These are phyloP conservation scores for Ustilago xerochloae DNA, from an alignment of 1,284 basidiomycete species.

Conservation along the genomic window DNA sequence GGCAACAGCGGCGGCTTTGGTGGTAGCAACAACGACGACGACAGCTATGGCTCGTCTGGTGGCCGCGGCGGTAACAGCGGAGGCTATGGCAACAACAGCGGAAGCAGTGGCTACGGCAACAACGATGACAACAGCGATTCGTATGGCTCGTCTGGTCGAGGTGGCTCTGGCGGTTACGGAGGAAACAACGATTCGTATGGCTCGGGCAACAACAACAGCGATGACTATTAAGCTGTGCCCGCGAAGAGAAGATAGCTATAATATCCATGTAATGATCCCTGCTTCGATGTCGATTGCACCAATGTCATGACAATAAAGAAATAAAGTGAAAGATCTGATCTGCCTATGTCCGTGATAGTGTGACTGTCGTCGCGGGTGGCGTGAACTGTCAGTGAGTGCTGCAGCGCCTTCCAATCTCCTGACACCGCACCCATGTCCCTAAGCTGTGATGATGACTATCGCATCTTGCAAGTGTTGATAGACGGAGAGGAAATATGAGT, in stretches of 20 bases:
- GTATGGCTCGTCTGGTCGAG: constrained; percentile 12
- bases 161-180: constrained; percentile 3
- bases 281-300: constrained; percentile 2
- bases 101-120: constrained; percentile 12
- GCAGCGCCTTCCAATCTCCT: too few species aligned
- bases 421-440: too few species aligned
- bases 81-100: constrained; percentile 9
- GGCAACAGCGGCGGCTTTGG: constrained; percentile 8
- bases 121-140: not conserved
- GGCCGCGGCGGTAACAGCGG: constrained; percentile 3
- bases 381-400: too few species aligned
- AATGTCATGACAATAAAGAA: not conserved
- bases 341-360: too few species aligned
- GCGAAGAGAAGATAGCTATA: not conserved
- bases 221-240: constrained; percentile 1
- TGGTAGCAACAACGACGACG: constrained; percentile 11
- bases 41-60: constrained; percentile 18
- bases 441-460: too few species aligned
- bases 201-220: constrained; percentile 20
- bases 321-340: not conserved
- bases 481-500: too few species aligned
- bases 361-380: too few species aligned
- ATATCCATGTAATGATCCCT: not conserved
- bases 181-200: constrained; percentile 13
- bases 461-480: too few species aligned